Evolutionary conservation across 345 rosid species (phyloP), one percentile per base, ranked within the genome.

Genomic region (Theobroma cacao): DNA sequence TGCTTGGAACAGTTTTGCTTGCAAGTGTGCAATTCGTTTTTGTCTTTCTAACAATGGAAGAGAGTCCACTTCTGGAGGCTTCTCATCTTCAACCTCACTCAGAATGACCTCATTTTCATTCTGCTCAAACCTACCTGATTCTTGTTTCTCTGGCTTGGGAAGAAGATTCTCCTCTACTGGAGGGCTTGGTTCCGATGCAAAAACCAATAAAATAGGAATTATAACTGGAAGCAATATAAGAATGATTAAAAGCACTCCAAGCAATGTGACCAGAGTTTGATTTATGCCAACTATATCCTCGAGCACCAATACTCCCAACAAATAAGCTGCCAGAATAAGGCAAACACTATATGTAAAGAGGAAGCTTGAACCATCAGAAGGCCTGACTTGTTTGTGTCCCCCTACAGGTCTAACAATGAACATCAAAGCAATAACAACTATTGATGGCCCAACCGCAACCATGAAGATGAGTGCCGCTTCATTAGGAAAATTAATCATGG

Each of bases 61-160:
- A 63, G 73, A 79, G 77, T 89, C 91, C n/a, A 84, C 80, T 18
- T 87, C 93, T 53, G 73, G 67, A 0, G 84, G 77, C 65, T 82
- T 83, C 70, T 90, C 95, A 60, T 89, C 97, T 80, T 90, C 91
- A 71, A 88, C 85, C 94, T 93, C 97, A 76, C 93, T 91, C 36
- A 91, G 60, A 56, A 91, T 82, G 64, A 87, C 88, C 76, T 91
- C 90, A 43, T 69, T 66, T 30, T 43, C 77, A 36, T 77, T 80
- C 30, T 82, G 76, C 22, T 68, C 67, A 3, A 80, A 82, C 38
- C 77, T 80, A 65, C 81, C 79, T 59, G 80, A 81, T 75, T 80
- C 82, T 4, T 76, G 58, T 61, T 86, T 91, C 34, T 80, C 68
- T 9, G 82, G 48, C 53, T 75, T 48, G 56, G 80, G 72, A 1